Base-by-base conservation (phyloP, 2,329 filamentous ascomycete genomes). In the Diaporthe nobilis region DNA sequence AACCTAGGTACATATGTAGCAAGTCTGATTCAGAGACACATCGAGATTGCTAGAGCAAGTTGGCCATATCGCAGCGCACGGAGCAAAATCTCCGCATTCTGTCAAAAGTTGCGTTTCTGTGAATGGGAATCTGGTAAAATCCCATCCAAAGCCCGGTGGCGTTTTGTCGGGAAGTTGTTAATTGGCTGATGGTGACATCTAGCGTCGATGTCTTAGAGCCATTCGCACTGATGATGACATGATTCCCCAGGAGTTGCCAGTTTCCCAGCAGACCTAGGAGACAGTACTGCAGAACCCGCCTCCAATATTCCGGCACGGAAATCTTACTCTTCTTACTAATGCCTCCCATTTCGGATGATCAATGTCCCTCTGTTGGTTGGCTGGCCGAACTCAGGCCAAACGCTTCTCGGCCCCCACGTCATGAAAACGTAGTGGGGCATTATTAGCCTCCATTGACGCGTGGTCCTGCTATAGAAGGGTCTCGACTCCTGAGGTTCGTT, bases 171-270 rank as follows among this genome's bases (percentile, higher is more conserved):
- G 17, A 39, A 34, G 15, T 44, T 57, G 37, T 5, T 74, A 20
- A 74, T 74, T 74, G 51, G 72, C 28, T 28, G 25, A 12, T 20
- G 37, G n/a, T 15, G 20, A 10, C 15, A 44, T 58, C 72, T 74
- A 70, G 72, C 61, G 61, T 9, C 51, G 20, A 47, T 70, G 2
- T 47, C 34, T 31, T 22, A 25, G n/a, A 53, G 39, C 39, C 37
- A 8, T 22, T 15, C n/a, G 4, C 17, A 13, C 17, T 70, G 51
- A 70, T 70, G 61, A 70, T 70, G 61, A 9, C 55, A 44, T 63
- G 60, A 44, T 20, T 49, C n/a, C 13, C 20, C 53, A 4, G 60
- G 39, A 37, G 34, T 10, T 44, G 25, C 22, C 37, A 25, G 20
- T 53, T 68, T 37, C 12, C 17, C 3, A 42, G 47, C 42, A 49